A percentile compares a stretch with the other conserved stretches of the same genome.
These are phyloP conservation scores for Kalanchoe fedtschenkoi DNA, from an alignment of 164 flowering plant species.

Conservation along the genomic window DNA sequence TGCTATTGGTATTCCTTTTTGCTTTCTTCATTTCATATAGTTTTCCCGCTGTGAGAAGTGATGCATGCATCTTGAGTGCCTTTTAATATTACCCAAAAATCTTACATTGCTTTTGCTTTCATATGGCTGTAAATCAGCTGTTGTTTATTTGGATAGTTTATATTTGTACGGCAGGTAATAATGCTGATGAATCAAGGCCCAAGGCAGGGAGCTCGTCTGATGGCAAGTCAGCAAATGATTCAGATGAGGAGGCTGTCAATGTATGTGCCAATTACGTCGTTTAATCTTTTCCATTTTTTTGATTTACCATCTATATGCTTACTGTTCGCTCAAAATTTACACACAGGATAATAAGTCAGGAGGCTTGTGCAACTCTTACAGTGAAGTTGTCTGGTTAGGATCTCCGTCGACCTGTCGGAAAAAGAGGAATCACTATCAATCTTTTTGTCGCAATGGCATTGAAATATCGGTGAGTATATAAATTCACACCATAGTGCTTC, in stretches of 20 bases:
- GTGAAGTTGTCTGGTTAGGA: slow-evolving; percentile 60
- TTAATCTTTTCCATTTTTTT: background rate
- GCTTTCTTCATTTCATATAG: background rate
- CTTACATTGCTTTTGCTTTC: background rate
- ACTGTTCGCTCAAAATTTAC: background rate
- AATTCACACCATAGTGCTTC: background rate
- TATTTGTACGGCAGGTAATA: background rate
- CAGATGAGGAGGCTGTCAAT: background rate
- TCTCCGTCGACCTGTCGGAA: slow-evolving; percentile 53
- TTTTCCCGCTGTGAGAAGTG: background rate
- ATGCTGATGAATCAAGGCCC: background rate
- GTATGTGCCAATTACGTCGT: background rate
- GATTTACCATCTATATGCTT: background rate
- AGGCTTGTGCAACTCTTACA: slow-evolving; percentile 19
- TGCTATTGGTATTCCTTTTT: background rate
- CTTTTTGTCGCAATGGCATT: slow-evolving; percentile 61
- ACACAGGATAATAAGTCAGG: slow-evolving; percentile 22
- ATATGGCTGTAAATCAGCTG: background rate
- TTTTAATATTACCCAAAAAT: too few species aligned
- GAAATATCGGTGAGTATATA: slow-evolving; percentile 51
- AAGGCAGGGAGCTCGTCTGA: background rate
- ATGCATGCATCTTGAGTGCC: background rate
- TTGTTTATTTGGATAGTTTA: background rate
- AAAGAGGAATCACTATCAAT: slow-evolving; percentile 51
- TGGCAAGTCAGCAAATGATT: background rate